Evolutionary conservation across 2,329 filamentous ascomycete species (phyloP), one percentile per base, ranked within the genome.

Genomic region (Pseudogymnoascus sp.): DNA sequence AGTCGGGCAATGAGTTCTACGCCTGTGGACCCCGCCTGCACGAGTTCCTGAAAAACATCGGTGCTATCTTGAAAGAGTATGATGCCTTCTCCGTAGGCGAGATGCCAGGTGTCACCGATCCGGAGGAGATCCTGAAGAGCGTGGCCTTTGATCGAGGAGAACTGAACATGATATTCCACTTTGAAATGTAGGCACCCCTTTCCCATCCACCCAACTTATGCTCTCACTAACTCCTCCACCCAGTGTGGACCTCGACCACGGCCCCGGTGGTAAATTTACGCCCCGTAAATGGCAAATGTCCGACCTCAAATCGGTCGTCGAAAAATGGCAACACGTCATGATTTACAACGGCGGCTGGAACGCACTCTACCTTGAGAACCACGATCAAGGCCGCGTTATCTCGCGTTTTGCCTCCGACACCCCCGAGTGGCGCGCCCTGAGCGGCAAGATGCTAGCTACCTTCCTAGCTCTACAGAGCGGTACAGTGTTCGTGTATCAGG

Each of bases 131-230:
- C 1, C 69, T 85, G 5, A 76, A 77, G 12, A 79, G 79, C 5
- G 85, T 89, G 2, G 78, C 78, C 2, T 80, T 78, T 21, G 80
- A 83, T 61, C 78, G 82, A 14, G 78, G 80, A 34, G 85, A 89
- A 70, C 74, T 90, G 51, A 86, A 83, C 71, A 90, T 90, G 86
- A 86, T 90, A 37, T 90, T 90, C 74, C 84, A 88, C 68, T 90
- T 90, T 70, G 86, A 89, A 64, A 77, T 84, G 80, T 81, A 69
- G 69, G 77, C 71, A 45, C 63, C 37, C 63, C 60, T 11, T 62
- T 36, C 26, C 4, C 51, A 40, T 60, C 40, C 61, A 60, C 60
- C 18, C 21, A 40, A 47, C 14, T 21, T 23, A 57, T 65, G 16
- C n/a, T 16, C 26, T 10, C 34, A 61, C 63, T 66, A 34, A 67